These are phyloP conservation scores for Coemansia sp. DNA, from an alignment of 192 early-diverging fungal species.

Conservation along the genomic window DNA sequence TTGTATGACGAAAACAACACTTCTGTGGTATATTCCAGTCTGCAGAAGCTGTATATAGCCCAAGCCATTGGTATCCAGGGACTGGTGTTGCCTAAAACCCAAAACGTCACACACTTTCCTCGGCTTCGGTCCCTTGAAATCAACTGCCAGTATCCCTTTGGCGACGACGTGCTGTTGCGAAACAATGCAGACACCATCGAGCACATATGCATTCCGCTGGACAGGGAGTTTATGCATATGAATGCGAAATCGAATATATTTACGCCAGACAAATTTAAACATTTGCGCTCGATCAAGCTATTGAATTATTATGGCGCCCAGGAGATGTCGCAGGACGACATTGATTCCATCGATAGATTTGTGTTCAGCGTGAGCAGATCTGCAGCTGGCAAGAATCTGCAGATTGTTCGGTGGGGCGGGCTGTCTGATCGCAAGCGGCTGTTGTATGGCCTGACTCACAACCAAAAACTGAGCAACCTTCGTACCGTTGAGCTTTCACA, in stretches of 20 bases:
- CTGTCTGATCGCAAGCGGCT: not conserved
- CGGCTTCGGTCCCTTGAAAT: constrained; percentile 1
- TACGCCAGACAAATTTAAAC: not conserved
- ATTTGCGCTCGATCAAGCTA: not conserved
- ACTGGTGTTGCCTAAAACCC: not conserved
- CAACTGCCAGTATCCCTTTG: constrained; percentile 6
- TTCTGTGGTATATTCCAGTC: not conserved
- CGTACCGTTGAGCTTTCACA: not conserved
- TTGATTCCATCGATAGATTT: not conserved
- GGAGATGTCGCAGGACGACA: not conserved
- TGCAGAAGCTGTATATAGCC: not conserved
- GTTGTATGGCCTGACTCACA: not conserved
- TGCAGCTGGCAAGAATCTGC: not conserved
- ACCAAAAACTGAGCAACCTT: not conserved
- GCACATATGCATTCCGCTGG: constrained; percentile 2
- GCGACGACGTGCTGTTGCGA: constrained; percentile 1
- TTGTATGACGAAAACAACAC: not conserved
- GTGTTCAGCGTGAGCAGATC: not conserved
- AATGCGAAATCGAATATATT: not conserved
- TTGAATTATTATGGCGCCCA: constrained; percentile 2
- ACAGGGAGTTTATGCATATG: not conserved
- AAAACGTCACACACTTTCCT: not conserved
- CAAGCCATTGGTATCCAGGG: constrained; percentile 1
- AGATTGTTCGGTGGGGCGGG: not conserved
- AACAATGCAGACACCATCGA: not conserved